Evolutionary conservation across 768 basidiomycete species (phyloP).

Genomic region (Boletus subparvulus): DNA sequence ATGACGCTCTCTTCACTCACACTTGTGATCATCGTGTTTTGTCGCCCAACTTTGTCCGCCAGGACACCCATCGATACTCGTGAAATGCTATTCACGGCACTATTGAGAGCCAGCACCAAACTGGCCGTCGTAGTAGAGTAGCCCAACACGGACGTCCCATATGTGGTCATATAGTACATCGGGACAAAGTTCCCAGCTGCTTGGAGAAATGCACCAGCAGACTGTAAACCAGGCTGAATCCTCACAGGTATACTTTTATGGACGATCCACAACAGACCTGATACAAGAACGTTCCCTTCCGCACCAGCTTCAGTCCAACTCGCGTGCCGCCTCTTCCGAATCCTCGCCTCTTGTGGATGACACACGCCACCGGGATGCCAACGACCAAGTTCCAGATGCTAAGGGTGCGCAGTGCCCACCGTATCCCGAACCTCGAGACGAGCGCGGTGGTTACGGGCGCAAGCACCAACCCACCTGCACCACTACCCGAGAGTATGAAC

Average conservation of each 20-base stretch:
- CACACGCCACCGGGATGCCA: background rate
- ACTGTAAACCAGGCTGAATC: background rate
- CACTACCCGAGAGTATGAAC: too few relatives aligned
- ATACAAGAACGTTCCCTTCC: background rate
- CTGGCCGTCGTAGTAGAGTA: background rate
- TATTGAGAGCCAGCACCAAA: slow-evolving; percentile 1
- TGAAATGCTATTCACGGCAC: background rate
- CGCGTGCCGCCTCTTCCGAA: background rate
- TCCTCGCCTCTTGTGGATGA: background rate
- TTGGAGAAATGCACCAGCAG: background rate
- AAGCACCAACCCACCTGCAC: too few relatives aligned
- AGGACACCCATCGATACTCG: slow-evolving; percentile 1
- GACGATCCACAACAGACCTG: slow-evolving; percentile 1
- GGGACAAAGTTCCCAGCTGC: background rate
- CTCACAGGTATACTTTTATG: background rate
- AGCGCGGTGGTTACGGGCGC: too few relatives aligned
- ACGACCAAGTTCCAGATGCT: background rate
- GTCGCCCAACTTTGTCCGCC: background rate
- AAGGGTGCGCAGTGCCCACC: background rate
- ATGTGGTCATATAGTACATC: background rate
- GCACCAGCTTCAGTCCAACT: background rate
- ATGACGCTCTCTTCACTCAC: background rate
- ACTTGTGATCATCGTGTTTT: background rate
- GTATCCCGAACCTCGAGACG: background rate
- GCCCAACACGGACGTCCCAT: background rate